Base-by-base conservation (phyloP, 129 eudicot species). In the Pseudognaphalium luteoalbum region DNA sequence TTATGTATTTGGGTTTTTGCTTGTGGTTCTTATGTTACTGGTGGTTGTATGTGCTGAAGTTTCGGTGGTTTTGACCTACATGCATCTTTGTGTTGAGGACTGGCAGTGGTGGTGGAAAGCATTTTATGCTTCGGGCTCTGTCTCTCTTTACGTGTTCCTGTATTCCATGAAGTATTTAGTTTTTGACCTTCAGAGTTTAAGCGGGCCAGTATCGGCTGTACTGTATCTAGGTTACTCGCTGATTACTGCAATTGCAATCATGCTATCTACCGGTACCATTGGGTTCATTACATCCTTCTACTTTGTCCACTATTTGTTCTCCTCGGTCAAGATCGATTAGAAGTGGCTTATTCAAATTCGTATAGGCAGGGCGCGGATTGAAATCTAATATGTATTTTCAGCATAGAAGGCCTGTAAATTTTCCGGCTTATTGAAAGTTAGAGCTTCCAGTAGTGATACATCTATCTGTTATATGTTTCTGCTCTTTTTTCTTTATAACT, bases 71-170 rank as follows among this genome's bases (percentile, higher is more conserved):
- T 50, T 83, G 19, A 83, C 86, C 50, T 83, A 78, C 67, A 78
- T 78, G 86, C 82, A 83, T 76, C 81, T 83, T 17, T 83, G 81
- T 25, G 86, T 85, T n/a, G 92, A 88, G 81, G 92, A 88, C 66
- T 88, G 92, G 92, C 88, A 85, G 84, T 88, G 92, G 92, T 88
- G 92, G 92, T 88, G 92, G 92, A 88, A 88, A 68, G 87, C 92
- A n/a, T 88, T 88, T 80, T 88, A 80, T 51, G 89, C 92, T 35
- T 85, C 89, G 0, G 92, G 92, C 21, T 88, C 92, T 7, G 92
- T 88, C 22, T 76, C 89, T 4, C 77, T 88, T 28, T 88, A 88
- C 2, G 89, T 88, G 17, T 88, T 88, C 79, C 78, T 88, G 63
- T 88, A 88, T 80, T 88, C 92, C 59, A 78, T 88, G 67, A 88